These are phyloP conservation scores for Chaetomium cochliodes DNA, from an alignment of 495 filamentous ascomycete genomes.

Conservation along the genomic window DNA sequence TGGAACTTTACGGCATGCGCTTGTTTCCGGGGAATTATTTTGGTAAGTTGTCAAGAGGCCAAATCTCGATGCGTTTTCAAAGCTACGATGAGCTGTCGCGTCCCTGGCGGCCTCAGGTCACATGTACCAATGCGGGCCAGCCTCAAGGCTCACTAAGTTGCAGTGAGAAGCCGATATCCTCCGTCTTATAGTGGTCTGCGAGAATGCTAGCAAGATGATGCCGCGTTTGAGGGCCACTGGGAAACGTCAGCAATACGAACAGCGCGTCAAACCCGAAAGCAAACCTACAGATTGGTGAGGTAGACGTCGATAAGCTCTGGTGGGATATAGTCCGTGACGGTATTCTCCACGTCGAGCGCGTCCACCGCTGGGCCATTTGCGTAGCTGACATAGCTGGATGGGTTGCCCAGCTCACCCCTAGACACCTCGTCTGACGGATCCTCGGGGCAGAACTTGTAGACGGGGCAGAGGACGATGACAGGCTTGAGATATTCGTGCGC, in stretches of 20 bases:
- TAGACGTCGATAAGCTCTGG: constrained; percentile 82
- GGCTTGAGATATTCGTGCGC: constrained; percentile 76
- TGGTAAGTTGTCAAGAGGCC: constrained; percentile 10
- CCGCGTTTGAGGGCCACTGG: constrained; percentile 74
- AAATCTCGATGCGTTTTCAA: constrained; percentile 11
- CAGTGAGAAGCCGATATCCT: constrained; percentile 68
- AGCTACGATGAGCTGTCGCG: constrained; percentile 27
- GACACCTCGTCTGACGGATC: constrained; percentile 76
- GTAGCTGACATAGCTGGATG: constrained; percentile 68
- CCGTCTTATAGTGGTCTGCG: constrained; percentile 78
- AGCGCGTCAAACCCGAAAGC: background rate
- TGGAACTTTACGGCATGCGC: background rate
- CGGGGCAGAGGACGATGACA: constrained; percentile 77
- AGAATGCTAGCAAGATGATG: constrained; percentile 80
- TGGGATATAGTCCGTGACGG: constrained; percentile 77
- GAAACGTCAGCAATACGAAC: constrained; percentile 32
- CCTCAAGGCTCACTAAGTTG: constrained; percentile 27
- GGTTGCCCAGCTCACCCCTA: constrained; percentile 78
- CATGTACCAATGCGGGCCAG: background rate
- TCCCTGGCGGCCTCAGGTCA: constrained; percentile 13
- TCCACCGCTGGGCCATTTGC: constrained; percentile 73
- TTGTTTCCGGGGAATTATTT: background rate
- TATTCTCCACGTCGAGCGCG: constrained; percentile 75
- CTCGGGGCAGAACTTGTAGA: constrained; percentile 88
- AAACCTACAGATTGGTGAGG: constrained; percentile 84